Evolutionary conservation across 495 filamentous ascomycete genomes (phyloP).

Genomic region (Aspergillus avenaceus): DNA sequence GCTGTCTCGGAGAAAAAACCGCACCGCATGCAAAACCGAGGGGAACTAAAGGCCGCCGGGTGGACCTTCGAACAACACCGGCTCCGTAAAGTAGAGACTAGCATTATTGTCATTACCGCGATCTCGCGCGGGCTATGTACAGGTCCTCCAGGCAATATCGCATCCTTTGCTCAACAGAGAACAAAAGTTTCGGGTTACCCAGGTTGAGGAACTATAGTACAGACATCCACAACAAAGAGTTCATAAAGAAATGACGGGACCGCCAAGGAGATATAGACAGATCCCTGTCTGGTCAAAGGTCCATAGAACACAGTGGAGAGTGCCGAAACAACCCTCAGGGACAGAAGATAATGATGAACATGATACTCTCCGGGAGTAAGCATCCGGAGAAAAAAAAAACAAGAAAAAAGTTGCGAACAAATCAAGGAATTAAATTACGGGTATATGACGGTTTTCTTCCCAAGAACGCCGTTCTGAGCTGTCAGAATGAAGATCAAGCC

Average conservation of each 20-base stretch:
- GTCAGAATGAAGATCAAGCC: conserved; percentile 10
- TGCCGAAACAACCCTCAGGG: neutral
- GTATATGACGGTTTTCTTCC: conserved; percentile 30
- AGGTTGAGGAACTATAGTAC: conserved; percentile 20
- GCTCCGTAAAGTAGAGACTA: neutral
- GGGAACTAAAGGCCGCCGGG: no score
- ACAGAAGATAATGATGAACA: neutral
- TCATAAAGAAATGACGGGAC: conserved; percentile 2
- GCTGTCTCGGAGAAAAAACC: neutral
- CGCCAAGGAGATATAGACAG: conserved; percentile 2
- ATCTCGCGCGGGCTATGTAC: conserved; percentile 30
- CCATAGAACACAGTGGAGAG: neutral
- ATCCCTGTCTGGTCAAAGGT: neutral
- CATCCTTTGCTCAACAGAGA: conserved; percentile 6
- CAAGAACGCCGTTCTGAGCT: conserved; percentile 31
- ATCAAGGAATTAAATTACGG: conserved; percentile 31
- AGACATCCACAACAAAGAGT: conserved; percentile 12
- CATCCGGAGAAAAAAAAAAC: conserved; percentile 6
- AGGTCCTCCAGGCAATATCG: conserved; percentile 18
- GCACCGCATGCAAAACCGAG: no score
- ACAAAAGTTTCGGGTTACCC: no score
- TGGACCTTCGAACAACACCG: no score
- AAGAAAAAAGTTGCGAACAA: conserved; percentile 10
- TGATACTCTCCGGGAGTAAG: conserved; percentile 8
- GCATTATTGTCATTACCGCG: conserved; percentile 25